These are phyloP conservation scores for Pythium sp. DNA, from an alignment of 352 stramenopile genomes.

Conservation along the genomic window DNA sequence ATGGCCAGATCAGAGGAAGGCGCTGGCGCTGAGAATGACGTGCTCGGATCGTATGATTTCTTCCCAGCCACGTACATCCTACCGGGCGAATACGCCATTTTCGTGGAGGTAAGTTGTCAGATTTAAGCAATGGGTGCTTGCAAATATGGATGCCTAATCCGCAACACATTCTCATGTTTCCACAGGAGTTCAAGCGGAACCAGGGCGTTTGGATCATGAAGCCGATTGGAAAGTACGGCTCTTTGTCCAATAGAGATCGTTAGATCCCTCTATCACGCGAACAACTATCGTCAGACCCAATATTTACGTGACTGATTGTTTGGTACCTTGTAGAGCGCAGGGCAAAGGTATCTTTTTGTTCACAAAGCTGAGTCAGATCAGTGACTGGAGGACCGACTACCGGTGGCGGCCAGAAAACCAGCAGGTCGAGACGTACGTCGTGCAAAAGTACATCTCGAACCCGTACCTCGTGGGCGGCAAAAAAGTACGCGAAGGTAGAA, in stretches of 20 bases:
- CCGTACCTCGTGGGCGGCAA: constrained; percentile 93
- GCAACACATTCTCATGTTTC: not conserved
- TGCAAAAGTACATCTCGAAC: constrained; percentile 93
- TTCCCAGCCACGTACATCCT: constrained; percentile 93
- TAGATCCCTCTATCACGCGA: not conserved
- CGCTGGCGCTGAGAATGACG: constrained; percentile 14
- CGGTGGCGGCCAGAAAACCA: constrained; percentile 74
- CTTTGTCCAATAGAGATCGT: not conserved
- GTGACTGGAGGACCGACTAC: constrained; percentile 91
- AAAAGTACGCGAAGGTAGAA: constrained; percentile 47
- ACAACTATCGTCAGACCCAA: not conserved
- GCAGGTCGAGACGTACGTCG: constrained; percentile 91
- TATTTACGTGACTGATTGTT: not conserved
- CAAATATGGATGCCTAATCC: not conserved
- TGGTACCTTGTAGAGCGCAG: constrained; percentile 46
- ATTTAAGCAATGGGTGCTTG: not conserved
- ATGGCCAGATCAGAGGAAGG: constrained; percentile 41
- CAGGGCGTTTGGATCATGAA: constrained; percentile 97
- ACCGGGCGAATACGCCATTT: constrained; percentile 93
- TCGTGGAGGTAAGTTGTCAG: constrained; percentile 64
- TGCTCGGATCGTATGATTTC: constrained; percentile 82
- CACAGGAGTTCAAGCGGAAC: constrained; percentile 88
- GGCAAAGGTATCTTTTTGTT: constrained; percentile 95
- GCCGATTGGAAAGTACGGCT: constrained; percentile 86
- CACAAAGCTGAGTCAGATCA: constrained; percentile 92